Evolutionary conservation across 1,284 basidiomycete genomes (phyloP).

Genomic region (Sphaerobolus stellatus): DNA sequence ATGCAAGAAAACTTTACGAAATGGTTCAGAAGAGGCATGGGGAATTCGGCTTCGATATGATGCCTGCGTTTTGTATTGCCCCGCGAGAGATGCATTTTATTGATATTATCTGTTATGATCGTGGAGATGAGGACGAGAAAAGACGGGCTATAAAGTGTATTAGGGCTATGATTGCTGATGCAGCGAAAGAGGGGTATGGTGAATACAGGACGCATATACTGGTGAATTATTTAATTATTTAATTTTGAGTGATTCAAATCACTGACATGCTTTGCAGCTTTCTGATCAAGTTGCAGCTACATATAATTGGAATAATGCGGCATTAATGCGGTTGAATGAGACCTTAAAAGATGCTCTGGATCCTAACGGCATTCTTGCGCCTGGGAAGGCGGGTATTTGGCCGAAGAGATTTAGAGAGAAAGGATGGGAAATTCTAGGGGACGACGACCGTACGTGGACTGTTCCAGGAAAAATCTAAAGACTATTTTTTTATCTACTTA

Average conservation of each 20-base stretch:
- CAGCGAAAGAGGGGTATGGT: conserved; percentile 3
- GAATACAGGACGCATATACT: conserved; percentile 5
- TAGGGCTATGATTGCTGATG: conserved; percentile 6
- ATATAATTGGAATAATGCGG: conserved; percentile 6
- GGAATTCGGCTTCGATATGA: conserved; percentile 9
- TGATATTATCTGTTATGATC: neutral
- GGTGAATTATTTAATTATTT: neutral
- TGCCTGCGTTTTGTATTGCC: conserved; percentile 7
- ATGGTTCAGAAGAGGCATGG: conserved; percentile 3
- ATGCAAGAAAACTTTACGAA: conserved; percentile 5
- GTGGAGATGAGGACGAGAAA: conserved; percentile 1
- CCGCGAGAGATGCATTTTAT: conserved; percentile 9
- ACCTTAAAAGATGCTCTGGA: conserved; percentile 1
- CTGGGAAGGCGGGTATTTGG: neutral
- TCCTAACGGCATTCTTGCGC: conserved; percentile 2
- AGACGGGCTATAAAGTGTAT: neutral
- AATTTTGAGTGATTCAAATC: neutral
- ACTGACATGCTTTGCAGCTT: neutral
- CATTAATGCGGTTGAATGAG: conserved; percentile 3
- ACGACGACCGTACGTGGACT: too few species aligned
- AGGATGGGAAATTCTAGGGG: conserved; percentile 5
- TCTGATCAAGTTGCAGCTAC: conserved; percentile 5
- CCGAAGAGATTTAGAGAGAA: conserved; percentile 1
- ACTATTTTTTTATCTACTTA: too few species aligned
- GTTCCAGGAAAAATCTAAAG: too few species aligned